Conservation (phyloP, 2,329 filamentous ascomycete genomes). For the Pseudogymnoascus sp. region DNA sequence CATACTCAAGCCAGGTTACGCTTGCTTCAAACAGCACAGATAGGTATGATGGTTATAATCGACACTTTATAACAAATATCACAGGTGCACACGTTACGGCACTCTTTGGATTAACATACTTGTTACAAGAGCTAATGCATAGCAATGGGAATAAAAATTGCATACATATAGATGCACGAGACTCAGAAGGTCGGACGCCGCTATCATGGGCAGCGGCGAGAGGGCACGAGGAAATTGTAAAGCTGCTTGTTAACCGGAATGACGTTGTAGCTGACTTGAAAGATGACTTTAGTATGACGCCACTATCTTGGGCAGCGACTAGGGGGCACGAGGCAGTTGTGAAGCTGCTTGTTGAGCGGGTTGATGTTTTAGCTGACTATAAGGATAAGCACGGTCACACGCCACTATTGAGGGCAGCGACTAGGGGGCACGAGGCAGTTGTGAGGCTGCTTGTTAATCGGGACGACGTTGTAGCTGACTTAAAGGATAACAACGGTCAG, state of each 20-base stretch:
- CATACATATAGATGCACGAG: neutral
- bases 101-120: conserved; percentile 13
- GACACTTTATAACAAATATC: neutral
- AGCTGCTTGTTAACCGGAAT: neutral
- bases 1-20: neutral
- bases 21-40: too few relatives aligned
- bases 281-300: neutral
- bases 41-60: too few relatives aligned
- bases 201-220: neutral
- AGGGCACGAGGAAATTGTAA: neutral
- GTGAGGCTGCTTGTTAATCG: neutral
- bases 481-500: neutral
- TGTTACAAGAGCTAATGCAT: conserved; percentile 4
- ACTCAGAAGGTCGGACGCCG: neutral
- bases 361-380: neutral
- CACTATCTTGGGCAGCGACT: neutral
- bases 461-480: neutral
- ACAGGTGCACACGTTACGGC: conserved; percentile 18
- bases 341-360: neutral
- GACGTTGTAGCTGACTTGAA: neutral
- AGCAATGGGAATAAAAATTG: neutral
- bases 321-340: neutral
- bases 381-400: neutral
- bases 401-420: neutral
- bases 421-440: neutral